phyloP scores from a whole-genome alignment of 176 grass and related monocot species.

The Lolium perenne region DNA sequence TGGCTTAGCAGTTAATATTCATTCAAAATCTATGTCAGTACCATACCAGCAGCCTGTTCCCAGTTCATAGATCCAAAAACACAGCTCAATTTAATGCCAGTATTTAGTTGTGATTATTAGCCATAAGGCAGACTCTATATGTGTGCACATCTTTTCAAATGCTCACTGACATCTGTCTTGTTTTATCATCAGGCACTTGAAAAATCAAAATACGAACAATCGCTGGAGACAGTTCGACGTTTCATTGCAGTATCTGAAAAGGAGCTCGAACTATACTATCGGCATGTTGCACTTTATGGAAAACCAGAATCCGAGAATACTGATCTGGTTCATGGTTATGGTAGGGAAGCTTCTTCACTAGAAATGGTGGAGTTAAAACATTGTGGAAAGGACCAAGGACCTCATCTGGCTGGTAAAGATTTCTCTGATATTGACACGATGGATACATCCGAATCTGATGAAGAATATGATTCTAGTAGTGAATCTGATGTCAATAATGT shows the following conservation, averaged over 20 bases:
- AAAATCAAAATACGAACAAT: conserved; percentile 98
- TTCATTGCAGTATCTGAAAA: conserved; percentile 86
- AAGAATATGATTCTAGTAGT: conserved; percentile 38
- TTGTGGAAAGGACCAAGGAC: conserved; percentile 23
- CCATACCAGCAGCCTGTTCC: background rate
- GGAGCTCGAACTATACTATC: conserved; percentile 83
- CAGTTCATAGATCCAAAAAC: conserved; percentile 6
- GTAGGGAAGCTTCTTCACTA: conserved; percentile 35
- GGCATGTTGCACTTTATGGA: conserved; percentile 86
- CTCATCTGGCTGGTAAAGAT: conserved; percentile 22
- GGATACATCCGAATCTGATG: conserved; percentile 35
- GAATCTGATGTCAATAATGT: conserved; percentile 48
- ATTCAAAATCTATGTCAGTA: conserved; percentile 18
- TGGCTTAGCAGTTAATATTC: conserved; percentile 18
- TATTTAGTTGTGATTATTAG: conserved; percentile 21
- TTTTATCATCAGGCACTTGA: conserved; percentile 79
- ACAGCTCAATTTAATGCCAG: background rate
- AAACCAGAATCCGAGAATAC: conserved; percentile 59
- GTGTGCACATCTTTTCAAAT: conserved; percentile 1
- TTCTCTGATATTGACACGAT: conserved; percentile 34
- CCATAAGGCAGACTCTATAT: background rate
- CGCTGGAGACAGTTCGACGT: conserved; percentile 70
- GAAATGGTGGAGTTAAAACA: conserved; percentile 10
- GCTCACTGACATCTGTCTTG: conserved; percentile 19
- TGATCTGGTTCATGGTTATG: conserved; percentile 54